Conservation (phyloP, 1,284 basidiomycete genomes). For the Phaffia rhodozyma region DNA sequence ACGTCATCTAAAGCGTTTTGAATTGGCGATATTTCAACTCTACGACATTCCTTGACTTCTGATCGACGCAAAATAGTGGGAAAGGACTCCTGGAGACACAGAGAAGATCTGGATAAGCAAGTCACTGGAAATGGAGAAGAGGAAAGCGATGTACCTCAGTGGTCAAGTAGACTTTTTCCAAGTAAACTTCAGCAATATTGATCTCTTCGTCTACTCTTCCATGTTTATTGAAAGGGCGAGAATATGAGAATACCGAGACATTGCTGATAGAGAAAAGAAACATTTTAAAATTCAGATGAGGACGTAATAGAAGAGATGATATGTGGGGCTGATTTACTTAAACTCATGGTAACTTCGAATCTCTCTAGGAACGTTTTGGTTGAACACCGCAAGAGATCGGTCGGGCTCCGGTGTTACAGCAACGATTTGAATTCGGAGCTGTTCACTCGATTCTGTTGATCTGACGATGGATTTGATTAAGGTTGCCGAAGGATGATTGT, state of each 20-base stretch:
- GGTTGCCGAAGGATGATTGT: constrained; percentile 79
- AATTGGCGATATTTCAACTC: constrained; percentile 73
- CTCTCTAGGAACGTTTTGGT: constrained; percentile 66
- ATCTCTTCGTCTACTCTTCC: constrained; percentile 46
- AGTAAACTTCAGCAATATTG: constrained; percentile 53
- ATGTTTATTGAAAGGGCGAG: constrained; percentile 54
- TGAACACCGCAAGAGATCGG: constrained; percentile 64
- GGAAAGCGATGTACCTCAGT: constrained; percentile 36
- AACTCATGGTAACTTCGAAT: constrained; percentile 81
- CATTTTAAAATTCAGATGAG: constrained; percentile 50
- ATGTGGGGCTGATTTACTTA: constrained; percentile 42
- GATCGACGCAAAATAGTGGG: constrained; percentile 84
- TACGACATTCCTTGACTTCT: constrained; percentile 64
- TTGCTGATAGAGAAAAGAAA: constrained; percentile 42
- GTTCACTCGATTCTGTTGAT: constrained; percentile 65
- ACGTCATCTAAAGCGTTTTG: constrained; percentile 74
- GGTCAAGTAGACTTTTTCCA: constrained; percentile 74
- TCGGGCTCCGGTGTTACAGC: constrained; percentile 77
- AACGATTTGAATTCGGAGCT: constrained; percentile 79
- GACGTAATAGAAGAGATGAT: neutral
- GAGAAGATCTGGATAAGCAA: neutral
- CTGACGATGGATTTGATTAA: constrained; percentile 63
- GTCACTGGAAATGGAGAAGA: neutral
- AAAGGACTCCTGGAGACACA: constrained; percentile 46
- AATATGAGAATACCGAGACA: constrained; percentile 67